Percentiles rank a stretch among this genome's conserved stretches.
phyloP scores from a whole-genome alignment of 2,329 filamentous ascomycete species.

The Fusarium napiforme region DNA sequence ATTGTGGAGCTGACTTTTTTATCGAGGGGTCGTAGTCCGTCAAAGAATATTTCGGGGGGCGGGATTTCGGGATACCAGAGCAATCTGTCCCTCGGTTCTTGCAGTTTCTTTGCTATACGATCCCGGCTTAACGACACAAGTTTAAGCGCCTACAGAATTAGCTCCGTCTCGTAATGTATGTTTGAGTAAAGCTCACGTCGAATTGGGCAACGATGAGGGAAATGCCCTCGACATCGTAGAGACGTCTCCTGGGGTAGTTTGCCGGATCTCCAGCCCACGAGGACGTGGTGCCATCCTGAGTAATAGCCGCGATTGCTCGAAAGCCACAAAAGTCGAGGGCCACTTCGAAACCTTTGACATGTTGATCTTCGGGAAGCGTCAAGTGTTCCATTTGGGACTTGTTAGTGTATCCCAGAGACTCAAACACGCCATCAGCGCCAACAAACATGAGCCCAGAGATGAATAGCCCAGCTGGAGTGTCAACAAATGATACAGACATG shows the following conservation, averaged over 20 bases:
- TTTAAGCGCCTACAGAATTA: conserved; percentile 18
- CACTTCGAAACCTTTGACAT: background rate
- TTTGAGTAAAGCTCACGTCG: background rate
- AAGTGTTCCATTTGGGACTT: background rate
- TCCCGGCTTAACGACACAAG: conserved; percentile 15
- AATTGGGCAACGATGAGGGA: background rate
- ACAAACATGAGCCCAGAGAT: background rate
- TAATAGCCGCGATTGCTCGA: background rate
- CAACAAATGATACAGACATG: background rate
- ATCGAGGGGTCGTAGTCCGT: background rate
- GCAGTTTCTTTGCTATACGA: background rate
- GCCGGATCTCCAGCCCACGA: background rate
- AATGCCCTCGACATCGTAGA: background rate
- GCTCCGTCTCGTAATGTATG: fast-evolving
- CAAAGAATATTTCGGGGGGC: background rate
- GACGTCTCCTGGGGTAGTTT: background rate
- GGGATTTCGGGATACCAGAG: conserved; percentile 28
- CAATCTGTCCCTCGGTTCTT: conserved; percentile 1
- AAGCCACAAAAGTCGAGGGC: background rate
- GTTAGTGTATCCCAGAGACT: background rate
- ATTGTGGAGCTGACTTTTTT: fast-evolving
- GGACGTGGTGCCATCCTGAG: background rate
- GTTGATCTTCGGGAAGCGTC: background rate
- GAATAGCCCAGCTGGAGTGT: background rate
- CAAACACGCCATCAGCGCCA: background rate